phyloP scores from a whole-genome alignment of 1,284 basidiomycete species.

The Cryptococcus sp. region DNA sequence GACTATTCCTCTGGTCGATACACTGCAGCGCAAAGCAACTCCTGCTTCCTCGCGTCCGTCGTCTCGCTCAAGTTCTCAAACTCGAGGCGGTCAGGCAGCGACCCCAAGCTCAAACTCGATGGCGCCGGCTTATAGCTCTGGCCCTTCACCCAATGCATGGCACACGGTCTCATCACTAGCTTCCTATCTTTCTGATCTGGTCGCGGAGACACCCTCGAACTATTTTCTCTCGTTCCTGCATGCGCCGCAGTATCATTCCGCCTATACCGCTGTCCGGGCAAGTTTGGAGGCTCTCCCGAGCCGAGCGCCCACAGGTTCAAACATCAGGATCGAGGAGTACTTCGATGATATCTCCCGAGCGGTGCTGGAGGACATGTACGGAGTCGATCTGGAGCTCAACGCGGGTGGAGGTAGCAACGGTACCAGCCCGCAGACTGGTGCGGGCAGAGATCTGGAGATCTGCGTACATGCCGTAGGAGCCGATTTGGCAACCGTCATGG shows the following conservation, averaged over 20 bases:
- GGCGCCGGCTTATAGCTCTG: constrained; percentile 11
- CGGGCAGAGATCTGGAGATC: constrained; percentile 32
- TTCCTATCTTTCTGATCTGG: constrained; percentile 34
- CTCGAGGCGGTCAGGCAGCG: neutral
- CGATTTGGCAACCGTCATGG: constrained; percentile 43
- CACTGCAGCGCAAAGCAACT: constrained; percentile 35
- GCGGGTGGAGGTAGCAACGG: constrained; percentile 4
- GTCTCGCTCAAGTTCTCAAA: constrained; percentile 11
- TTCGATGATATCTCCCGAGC: constrained; percentile 16
- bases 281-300: constrained; percentile 27
- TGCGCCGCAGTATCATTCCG: constrained; percentile 35
- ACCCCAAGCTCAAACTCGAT: constrained; percentile 16
- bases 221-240: constrained; percentile 44
- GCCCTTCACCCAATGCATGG: constrained; percentile 40
- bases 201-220: constrained; percentile 21
- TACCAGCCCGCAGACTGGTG: neutral
- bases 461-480: constrained; percentile 37
- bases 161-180: constrained; percentile 41
- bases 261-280: constrained; percentile 38
- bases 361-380: constrained; percentile 44
- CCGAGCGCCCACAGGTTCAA: neutral
- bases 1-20: constrained; percentile 42
- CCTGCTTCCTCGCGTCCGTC: constrained; percentile 14
- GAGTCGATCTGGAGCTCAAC: constrained; percentile 11
- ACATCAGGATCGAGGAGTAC: neutral